Percentiles rank a stretch among this genome's conserved stretches.
These are phyloP conservation scores for Termitomyces sp. DNA, from an alignment of 768 basidiomycete species.

Conservation along the genomic window DNA sequence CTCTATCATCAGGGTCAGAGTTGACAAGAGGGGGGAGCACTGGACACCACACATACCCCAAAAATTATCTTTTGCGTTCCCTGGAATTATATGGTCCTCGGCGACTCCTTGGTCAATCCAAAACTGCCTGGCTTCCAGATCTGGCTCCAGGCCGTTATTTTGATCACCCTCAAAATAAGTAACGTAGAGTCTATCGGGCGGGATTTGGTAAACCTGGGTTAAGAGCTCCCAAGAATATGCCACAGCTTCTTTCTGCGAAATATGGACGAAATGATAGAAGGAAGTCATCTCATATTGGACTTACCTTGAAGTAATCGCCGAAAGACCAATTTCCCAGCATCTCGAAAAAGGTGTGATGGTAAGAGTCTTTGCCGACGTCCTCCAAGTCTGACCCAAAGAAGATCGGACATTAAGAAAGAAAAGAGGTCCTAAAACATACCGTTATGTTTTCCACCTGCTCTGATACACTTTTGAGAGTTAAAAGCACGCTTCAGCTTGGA, in stretches of 20 bases:
- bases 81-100: constrained; percentile 88
- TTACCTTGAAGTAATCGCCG: constrained; percentile 98
- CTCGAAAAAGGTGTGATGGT: constrained; percentile 98
- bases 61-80: constrained; percentile 96
- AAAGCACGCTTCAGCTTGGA: constrained; percentile 89
- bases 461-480: constrained; percentile 97
- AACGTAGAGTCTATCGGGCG: constrained; percentile 89
- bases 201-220: constrained; percentile 82
- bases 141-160: constrained; percentile 79
- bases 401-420: not conserved
- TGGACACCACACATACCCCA: constrained; percentile 64
- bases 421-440: constrained; percentile 37
- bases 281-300: constrained; percentile 7
- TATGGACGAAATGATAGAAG: constrained; percentile 3
- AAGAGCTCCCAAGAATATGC: constrained; percentile 92
- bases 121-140: constrained; percentile 79
- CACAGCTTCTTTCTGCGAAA: constrained; percentile 81
- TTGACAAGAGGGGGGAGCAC: not conserved
- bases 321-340: constrained; percentile 99
- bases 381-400: constrained; percentile 67
- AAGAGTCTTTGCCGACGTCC: constrained; percentile 98
- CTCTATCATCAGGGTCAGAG: constrained; percentile 42
- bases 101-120: constrained; percentile 89
- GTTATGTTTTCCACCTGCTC: constrained; percentile 98
- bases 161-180: constrained; percentile 96